Base-by-base conservation (phyloP, 805 yeast species). In the Kodamaea sagamina region DNA sequence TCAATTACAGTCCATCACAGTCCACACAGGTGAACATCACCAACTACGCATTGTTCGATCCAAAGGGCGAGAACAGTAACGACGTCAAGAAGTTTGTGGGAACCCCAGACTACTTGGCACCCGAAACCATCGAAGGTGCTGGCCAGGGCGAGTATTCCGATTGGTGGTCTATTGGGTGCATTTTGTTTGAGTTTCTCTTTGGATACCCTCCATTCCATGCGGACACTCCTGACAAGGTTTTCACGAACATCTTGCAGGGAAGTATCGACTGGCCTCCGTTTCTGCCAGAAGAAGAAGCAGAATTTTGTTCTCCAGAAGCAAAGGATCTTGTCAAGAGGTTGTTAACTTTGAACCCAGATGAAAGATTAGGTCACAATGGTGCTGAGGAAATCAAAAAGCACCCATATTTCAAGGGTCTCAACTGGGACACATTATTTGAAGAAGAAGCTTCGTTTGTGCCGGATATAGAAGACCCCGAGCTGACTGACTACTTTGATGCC, bases 91-190 rank as follows among this genome's bases (percentile, higher is more conserved):
- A 76, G 48, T 90, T 92, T 55, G 96, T 89, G 24, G 99, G 99
- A 0, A 93, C 99, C 0, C 99, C 99, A 0, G 99, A 93, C 61
- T 93, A 93, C 62, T 75, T 95, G 29, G 95, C 99, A 0, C 99
- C 99, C 0, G 99, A 93, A 59, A 90, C 97, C 0, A 89, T 93
- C 48, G 71, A 77, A 32, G 98, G 97, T 29, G 72, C 75, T 1
- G 84, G 86, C 0, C 97, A 92, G 59, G 86, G 82, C 47, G 89
- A 81, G 49, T 78, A 82, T 49, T 82, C 92, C n/a, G 97, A 90
- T 67, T 90, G 99, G 99, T 93, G 99, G 99, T 88, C 98, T 2
- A 78, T 92, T 25, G 99, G 99, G 0, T 92, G 98, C 62, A 89
- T 93, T 9, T 65, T 92, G 44, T 93, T 92, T 69, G 99, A 93